Base-by-base conservation (phyloP, 2,329 filamentous ascomycete species). In the Bipolaris sorokiniana region DNA sequence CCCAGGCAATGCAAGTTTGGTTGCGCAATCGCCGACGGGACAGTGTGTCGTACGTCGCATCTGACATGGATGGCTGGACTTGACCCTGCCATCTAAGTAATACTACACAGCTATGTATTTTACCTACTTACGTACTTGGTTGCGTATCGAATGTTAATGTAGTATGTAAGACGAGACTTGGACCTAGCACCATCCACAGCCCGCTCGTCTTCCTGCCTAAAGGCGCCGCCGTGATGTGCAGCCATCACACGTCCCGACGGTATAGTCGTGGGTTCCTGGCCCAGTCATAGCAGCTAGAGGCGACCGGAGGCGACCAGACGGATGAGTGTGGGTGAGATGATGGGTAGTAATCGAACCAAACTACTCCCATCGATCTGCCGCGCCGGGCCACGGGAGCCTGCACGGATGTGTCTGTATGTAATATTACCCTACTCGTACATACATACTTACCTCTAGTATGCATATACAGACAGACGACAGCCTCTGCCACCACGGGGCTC, bases 11-110 rank as follows among this genome's bases (percentile, higher is more conserved):
- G 51, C 48, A 49, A 23, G 47, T 48, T 45, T 55, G 58, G 46
- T 69, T 69, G 66, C 66, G 66, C 65, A 69, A 69, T 67, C 55
- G 62, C 56, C 47, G 55, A 66, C 65, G 59, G 61, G 41, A 53
- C 52, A 56, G 51, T 51, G 42, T 48, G 42, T 53, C 46, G 36
- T 18, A 33, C 28, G 10, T 31, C 28, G 23, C 52, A 54, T 53
- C 48, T 26, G 48, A 33, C 16, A 36, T 38, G 58, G 56, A 49
- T 46, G 42, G 26, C 47, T 44, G 34, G 34, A 37, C 40, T 33
- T 20, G 44, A 44, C 40, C 23, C 36, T 41, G 28, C 38, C 7
- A 13, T 18, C 16, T 38, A 18, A 13, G 28, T 31, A 28, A 28
- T 28, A 10, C 26, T 31, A 31, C 28, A 4, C 10, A 31, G 10